These are phyloP conservation scores for Scheffersomyces illinoinensis DNA, from an alignment of 1,139 yeast species.

Conservation along the genomic window DNA sequence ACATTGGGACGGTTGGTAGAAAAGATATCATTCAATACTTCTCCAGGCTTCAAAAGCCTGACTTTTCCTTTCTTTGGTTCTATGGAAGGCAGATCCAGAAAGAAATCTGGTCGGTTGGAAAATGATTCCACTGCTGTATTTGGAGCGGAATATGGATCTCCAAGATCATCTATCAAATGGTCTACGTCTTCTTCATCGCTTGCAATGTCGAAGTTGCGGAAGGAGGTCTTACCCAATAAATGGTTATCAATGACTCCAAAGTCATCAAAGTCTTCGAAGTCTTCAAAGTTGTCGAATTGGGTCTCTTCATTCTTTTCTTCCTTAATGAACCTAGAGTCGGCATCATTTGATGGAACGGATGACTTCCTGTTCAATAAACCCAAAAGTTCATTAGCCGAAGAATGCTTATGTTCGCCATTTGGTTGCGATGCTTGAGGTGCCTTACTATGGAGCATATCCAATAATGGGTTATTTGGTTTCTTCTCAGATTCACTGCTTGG, in stretches of 20 bases:
- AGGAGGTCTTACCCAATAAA: constrained; percentile 12
- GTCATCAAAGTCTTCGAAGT: constrained; percentile 38
- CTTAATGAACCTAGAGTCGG: background rate
- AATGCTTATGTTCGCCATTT: background rate
- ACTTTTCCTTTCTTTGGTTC: constrained; percentile 18
- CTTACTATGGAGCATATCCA: background rate
- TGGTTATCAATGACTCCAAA: constrained; percentile 25
- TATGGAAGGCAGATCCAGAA: constrained; percentile 1
- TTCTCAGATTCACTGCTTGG: constrained; percentile 8
- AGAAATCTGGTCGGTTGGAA: constrained; percentile 6
- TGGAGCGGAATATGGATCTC: constrained; percentile 1
- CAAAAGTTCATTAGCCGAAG: constrained; percentile 5
- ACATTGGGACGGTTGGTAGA: background rate
- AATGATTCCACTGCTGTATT: background rate
- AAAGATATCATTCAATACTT: constrained; percentile 18
- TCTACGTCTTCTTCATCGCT: constrained; percentile 35
- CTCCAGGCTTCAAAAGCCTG: constrained; percentile 33
- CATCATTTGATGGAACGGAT: background rate
- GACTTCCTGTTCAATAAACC: constrained; percentile 1
- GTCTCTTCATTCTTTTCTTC: background rate
- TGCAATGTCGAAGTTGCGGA: constrained; percentile 32
- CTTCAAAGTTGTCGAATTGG: constrained; percentile 30
- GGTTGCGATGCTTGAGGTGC: background rate
- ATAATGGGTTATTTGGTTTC: constrained; percentile 1
- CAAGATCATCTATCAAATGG: constrained; percentile 11